A percentile compares a stretch with the other conserved stretches of the same genome.
Evolutionary conservation across 306 rosid species (phyloP).

Genomic region (Castanospermum australe): DNA sequence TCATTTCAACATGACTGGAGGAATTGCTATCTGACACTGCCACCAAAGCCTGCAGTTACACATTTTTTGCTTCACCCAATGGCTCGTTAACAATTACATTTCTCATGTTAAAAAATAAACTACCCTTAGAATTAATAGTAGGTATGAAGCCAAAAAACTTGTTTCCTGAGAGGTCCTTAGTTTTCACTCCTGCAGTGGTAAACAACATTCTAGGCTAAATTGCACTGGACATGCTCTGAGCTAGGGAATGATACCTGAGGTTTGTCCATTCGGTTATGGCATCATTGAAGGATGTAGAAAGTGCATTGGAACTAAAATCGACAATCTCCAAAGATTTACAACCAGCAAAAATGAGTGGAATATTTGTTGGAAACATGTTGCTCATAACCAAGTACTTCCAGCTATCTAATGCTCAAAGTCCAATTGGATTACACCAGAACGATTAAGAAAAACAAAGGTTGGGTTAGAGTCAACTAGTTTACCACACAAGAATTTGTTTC

Average conservation of each 20-base stretch:
- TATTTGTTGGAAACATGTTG: slow-evolving; percentile 66
- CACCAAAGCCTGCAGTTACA: slow-evolving; percentile 39
- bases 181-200: slow-evolving; percentile 47
- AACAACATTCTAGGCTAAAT: slow-evolving; percentile 66
- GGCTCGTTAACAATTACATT: slow-evolving; percentile 25
- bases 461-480: slow-evolving; percentile 50
- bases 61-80: slow-evolving; percentile 16
- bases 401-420: slow-evolving; percentile 79
- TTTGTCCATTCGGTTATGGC: slow-evolving; percentile 71
- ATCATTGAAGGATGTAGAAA: slow-evolving; percentile 64
- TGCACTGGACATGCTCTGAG: slow-evolving; percentile 55
- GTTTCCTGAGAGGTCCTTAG: slow-evolving; percentile 66
- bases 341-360: slow-evolving; percentile 74
- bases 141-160: slow-evolving; percentile 64
- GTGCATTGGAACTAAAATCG: slow-evolving; percentile 67
- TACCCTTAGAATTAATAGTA: slow-evolving; percentile 52
- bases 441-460: slow-evolving; percentile 52
- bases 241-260: slow-evolving; percentile 64
- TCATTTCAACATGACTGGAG: too few species aligned
- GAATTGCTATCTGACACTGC: slow-evolving; percentile 41
- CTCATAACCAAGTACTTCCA: slow-evolving; percentile 68
- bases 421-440: slow-evolving; percentile 71
- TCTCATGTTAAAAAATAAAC: slow-evolving; percentile 35
- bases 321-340: slow-evolving; percentile 74
- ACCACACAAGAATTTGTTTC: slow-evolving; percentile 46